A percentile compares a stretch with the other conserved stretches of the same genome.
These are phyloP conservation scores for Penicillium steckii DNA, from an alignment of 495 filamentous ascomycete species.

Conservation along the genomic window DNA sequence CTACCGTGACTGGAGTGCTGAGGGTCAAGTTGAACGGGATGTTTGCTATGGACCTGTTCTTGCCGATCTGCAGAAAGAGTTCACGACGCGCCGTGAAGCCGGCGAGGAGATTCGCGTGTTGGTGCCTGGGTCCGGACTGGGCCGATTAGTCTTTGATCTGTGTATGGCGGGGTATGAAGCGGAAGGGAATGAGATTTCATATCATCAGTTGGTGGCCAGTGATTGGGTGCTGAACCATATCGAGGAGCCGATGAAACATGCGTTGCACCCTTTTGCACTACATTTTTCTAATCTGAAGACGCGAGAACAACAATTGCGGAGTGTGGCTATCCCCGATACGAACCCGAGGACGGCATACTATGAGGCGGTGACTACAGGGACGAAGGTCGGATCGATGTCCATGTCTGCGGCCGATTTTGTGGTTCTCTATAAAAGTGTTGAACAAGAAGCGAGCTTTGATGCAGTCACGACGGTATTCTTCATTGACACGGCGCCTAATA, in stretches of 20 bases:
- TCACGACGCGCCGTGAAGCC: conserved; percentile 31
- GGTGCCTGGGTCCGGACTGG: conserved; percentile 87
- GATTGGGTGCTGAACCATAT: conserved; percentile 86
- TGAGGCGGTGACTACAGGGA: conserved; percentile 22
- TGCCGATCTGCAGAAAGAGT: conserved; percentile 56
- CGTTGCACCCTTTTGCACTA: conserved; percentile 75
- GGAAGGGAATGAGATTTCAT: conserved; percentile 96
- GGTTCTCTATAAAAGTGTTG: conserved; percentile 63
- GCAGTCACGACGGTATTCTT: conserved; percentile 91
- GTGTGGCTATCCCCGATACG: conserved; percentile 72
- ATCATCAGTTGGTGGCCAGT: conserved; percentile 85
- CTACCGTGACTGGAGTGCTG: conserved; percentile 90
- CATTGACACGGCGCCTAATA: conserved; percentile 92
- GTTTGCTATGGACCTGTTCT: conserved; percentile 75
- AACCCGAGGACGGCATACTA: conserved; percentile 62
- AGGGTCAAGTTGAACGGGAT: conserved; percentile 68
- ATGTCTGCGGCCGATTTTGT: conserved; percentile 88
- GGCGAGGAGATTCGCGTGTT: conserved; percentile 60
- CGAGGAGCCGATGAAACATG: conserved; percentile 36
- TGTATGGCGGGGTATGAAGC: conserved; percentile 68
- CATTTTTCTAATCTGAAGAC: conserved; percentile 76
- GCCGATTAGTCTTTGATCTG: conserved; percentile 83
- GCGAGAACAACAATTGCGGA: conserved; percentile 67
- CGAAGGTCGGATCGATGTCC: conserved; percentile 56
- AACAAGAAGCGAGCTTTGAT: conserved; percentile 63